Evolutionary conservation across 495 filamentous ascomycete genomes (phyloP).

Genomic region (Annulohypoxylon stygium): DNA sequence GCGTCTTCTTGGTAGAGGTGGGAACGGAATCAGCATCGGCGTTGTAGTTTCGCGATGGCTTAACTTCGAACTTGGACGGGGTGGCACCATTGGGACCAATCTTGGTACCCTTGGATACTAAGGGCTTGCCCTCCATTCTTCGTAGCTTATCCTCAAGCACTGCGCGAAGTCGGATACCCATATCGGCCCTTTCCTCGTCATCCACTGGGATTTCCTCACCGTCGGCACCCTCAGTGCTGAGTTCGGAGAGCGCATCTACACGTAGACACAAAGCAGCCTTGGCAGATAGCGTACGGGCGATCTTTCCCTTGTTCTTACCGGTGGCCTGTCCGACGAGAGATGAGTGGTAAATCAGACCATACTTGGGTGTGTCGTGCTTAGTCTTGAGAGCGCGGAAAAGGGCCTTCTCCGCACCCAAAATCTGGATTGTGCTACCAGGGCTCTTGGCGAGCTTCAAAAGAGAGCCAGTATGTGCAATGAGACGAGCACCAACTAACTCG

Average conservation of each 20-base stretch:
- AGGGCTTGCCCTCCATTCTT: constrained; percentile 89
- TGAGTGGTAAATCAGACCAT: constrained; percentile 98
- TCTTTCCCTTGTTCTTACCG: constrained; percentile 99
- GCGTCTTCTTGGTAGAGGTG: constrained; percentile 74
- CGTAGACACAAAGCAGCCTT: constrained; percentile 94
- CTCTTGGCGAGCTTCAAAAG: constrained; percentile 97
- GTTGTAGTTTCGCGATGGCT: constrained; percentile 97
- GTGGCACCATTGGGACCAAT: constrained; percentile 78
- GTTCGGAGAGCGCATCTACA: constrained; percentile 90
- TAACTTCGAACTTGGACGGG: constrained; percentile 88
- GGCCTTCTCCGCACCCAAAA: constrained; percentile 98
- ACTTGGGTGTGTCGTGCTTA: constrained; percentile 99
- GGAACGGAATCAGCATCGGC: constrained; percentile 88
- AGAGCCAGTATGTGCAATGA: constrained; percentile 96
- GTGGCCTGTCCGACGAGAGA: constrained; percentile 96
- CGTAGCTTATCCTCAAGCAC: constrained; percentile 90
- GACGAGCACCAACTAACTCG: constrained; percentile 91
- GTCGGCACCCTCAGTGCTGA: constrained; percentile 69
- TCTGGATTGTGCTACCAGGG: constrained; percentile 95
- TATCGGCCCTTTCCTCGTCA: constrained; percentile 85
- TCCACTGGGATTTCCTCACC: constrained; percentile 74
- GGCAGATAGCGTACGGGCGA: constrained; percentile 93
- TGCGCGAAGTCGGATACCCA: constrained; percentile 79
- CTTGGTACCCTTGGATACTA: constrained; percentile 77
- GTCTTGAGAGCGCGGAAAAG: constrained; percentile 98